Evolutionary conservation across 805 yeast genomes (phyloP).

Genomic region (Saturnispora gosingensis): DNA sequence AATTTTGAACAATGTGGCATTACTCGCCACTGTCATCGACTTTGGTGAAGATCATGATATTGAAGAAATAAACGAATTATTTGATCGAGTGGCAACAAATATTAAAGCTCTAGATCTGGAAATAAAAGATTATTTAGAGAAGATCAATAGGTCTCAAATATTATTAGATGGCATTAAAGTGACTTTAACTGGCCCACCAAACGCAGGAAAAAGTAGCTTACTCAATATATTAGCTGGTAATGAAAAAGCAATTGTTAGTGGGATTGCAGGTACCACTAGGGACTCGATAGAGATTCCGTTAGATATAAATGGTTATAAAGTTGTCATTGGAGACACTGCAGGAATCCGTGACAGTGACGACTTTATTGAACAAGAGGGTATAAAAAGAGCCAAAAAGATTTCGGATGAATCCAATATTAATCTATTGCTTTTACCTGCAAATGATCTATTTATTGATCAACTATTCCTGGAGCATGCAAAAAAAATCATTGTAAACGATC

Average conservation of each 20-base stretch:
- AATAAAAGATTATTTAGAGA: conserved; percentile 35
- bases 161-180: conserved; percentile 64
- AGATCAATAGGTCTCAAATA: conserved; percentile 50
- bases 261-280: conserved; percentile 88
- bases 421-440: conserved; percentile 49
- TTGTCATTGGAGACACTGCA: conserved; percentile 85
- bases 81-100: conserved; percentile 38
- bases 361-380: conserved; percentile 59
- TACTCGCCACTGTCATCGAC: conserved; percentile 81
- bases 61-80: conserved; percentile 49
- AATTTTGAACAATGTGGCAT: conserved; percentile 58
- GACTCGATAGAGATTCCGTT: conserved; percentile 77
- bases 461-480: conserved; percentile 34
- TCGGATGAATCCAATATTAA: conserved; percentile 57
- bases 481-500: conserved; percentile 15
- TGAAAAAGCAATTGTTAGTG: conserved; percentile 86
- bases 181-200: conserved; percentile 81
- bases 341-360: conserved; percentile 53
- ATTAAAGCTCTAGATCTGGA: conserved; percentile 36
- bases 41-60: conserved; percentile 91
- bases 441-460: conserved; percentile 26
- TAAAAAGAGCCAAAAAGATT: conserved; percentile 58
- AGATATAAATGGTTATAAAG: conserved; percentile 77
- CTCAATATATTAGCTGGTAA: conserved; percentile 66
- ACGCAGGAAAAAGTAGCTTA: conserved; percentile 90